phyloP scores from a whole-genome alignment of 192 early-diverging fungal genomes.

The Funneliformis mosseae region DNA sequence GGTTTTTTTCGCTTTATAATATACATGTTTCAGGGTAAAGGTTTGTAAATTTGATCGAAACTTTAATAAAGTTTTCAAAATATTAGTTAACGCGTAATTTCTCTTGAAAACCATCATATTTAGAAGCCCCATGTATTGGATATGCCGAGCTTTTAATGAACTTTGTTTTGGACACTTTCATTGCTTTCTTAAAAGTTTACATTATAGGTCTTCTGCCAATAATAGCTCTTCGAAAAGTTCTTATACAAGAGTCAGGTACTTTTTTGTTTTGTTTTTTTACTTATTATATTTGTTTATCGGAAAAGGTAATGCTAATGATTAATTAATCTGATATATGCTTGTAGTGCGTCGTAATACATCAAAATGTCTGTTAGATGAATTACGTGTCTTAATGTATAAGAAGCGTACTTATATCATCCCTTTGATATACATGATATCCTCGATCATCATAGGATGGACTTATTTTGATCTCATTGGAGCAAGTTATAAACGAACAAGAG shows the following conservation, averaged over 20 bases:
- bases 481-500: neutral
- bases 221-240: constrained; percentile 3
- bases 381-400: neutral
- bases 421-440: constrained; percentile 8
- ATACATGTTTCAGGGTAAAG: neutral
- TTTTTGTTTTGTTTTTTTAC: neutral
- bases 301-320: neutral
- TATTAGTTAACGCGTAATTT: neutral
- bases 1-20: neutral
- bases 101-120: neutral
- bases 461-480: constrained; percentile 14
- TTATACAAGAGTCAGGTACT: constrained; percentile 15
- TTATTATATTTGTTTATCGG: neutral
- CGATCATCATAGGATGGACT: neutral
- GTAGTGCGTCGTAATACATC: constrained; percentile 14
- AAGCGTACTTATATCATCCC: neutral
- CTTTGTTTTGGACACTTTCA: neutral
- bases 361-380: neutral
- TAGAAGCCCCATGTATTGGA: neutral
- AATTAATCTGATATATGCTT: neutral
- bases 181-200: constrained; percentile 6
- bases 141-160: neutral
- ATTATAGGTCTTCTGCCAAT: neutral
- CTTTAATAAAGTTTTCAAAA: neutral
- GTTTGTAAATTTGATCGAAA: neutral